Evolutionary conservation across 2,329 filamentous ascomycete species (phyloP).

Genomic region (Lecanicillium sp.): DNA sequence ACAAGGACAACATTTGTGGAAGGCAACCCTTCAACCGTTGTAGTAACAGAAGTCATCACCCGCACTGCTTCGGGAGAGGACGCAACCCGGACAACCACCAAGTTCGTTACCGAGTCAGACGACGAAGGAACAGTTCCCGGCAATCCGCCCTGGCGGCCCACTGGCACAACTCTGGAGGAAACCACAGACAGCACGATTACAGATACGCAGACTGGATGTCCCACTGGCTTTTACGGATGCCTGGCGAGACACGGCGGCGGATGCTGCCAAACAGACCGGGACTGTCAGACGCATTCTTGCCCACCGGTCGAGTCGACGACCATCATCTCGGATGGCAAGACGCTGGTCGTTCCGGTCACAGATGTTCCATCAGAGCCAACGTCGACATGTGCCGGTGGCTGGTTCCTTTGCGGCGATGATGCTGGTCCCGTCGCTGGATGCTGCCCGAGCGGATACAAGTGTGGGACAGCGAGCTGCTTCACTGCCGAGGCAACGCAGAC

Average conservation of each 20-base stretch:
- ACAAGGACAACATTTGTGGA: conserved; percentile 29
- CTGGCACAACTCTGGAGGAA: conserved; percentile 27
- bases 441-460: conserved; percentile 71
- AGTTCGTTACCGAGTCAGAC: conserved; percentile 23
- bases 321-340: conserved; percentile 60
- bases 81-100: conserved; percentile 27
- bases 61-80: conserved; percentile 26
- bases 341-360: conserved; percentile 57
- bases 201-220: conserved; percentile 48
- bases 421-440: conserved; percentile 66
- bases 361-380: conserved; percentile 36
- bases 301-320: conserved; percentile 53
- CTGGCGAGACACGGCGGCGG: conserved; percentile 73
- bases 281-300: conserved; percentile 78
- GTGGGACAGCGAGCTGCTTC: conserved; percentile 66
- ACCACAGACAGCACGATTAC: conserved; percentile 27
- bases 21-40: conserved; percentile 29
- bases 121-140: conserved; percentile 30
- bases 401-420: conserved; percentile 60
- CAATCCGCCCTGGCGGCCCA: conserved; percentile 41
- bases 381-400: conserved; percentile 64
- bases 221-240: conserved; percentile 88
- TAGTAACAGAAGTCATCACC: conserved; percentile 33
- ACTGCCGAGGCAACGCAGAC: conserved; percentile 43
- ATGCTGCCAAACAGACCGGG: conserved; percentile 80